Evolutionary conservation across 345 rosid species (phyloP), one percentile per base, ranked within the genome.

Genomic region (Garcia nutans): DNA sequence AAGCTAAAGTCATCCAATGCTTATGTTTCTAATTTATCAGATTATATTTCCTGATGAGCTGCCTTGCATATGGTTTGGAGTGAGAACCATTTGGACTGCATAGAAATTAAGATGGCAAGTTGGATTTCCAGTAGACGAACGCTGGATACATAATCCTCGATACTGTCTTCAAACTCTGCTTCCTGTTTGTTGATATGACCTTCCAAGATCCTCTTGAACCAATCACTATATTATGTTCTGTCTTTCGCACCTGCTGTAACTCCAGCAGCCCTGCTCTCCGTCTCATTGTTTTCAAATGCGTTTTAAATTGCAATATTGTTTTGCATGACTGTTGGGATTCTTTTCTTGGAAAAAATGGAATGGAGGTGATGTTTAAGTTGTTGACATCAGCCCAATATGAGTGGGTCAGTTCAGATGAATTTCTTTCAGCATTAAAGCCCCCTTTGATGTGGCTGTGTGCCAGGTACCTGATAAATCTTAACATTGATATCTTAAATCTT

Each of bases 371-470:
- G 83, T 76, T 88, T 79, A 85, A 86, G 57, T 69, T 91, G 73
- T 82, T 93, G 65, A 78, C 89, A 28, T 77, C 78, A 67, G 74
- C 78, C 58, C 84, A 74, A 63, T 73, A 81, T 17, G 86, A 91
- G 22, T 93, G 97, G 99, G 78, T 76, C 63, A 82, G 82, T 74
- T 89, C 89, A 56, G 76, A 81, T 28, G 80, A 82, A 68, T 24
- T 86, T 68, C 80, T 89, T 65, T 80, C 88, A 55, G 90, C 80
- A 71, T 79, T 93, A 76, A 85, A 88, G 84, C 83, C 87, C 37
- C 88, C 90, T 77, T 87, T 93, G 24, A 87, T 89, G 93, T 88
- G 97, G 71, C 80, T 93, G 42, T 93, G 98, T 79, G 91, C 90
- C 57, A 91, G 98, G 98, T 93, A 87, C 44, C 17, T 57, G 2